Percentiles rank a stretch among this genome's conserved stretches.
Conservation (phyloP, 345 rosid genomes). For the Eucalyptus tenuipes region DNA sequence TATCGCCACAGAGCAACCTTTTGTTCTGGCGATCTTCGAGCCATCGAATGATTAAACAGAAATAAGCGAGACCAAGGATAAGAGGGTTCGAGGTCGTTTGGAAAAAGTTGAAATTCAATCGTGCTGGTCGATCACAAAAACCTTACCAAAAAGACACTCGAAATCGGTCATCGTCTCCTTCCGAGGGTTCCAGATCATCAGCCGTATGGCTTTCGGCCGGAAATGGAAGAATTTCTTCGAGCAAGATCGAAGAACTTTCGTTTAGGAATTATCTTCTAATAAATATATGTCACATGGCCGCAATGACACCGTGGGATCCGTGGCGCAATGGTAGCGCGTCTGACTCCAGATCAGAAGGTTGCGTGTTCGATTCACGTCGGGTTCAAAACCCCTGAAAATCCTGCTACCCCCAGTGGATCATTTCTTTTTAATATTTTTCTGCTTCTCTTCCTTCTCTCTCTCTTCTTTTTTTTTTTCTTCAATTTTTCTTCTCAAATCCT, state of each 20-base stretch:
- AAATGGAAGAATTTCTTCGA: not conserved
- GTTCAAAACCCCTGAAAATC: conserved; percentile 25
- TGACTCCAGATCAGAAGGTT: conserved; percentile 99
- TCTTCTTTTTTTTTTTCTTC: not conserved
- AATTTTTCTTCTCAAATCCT: not conserved
- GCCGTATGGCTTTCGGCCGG: not conserved
- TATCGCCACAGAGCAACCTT: not conserved
- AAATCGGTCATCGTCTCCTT: not conserved
- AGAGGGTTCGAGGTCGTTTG: not conserved
- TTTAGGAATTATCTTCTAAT: fast-evolving
- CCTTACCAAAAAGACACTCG: not conserved
- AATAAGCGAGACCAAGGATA: not conserved
- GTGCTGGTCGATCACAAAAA: not conserved
- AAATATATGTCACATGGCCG: fast-evolving
- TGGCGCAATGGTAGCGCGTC: conserved; percentile 99
- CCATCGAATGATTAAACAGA: not conserved
- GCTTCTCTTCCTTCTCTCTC: not conserved
- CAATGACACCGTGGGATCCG: conserved; percentile 24
- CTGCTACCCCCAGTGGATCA: not conserved
- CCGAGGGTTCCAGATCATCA: not conserved
- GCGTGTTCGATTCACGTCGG: conserved; percentile 94
- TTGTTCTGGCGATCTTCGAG: not conserved
- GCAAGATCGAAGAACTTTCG: not conserved
- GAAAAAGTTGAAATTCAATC: not conserved
- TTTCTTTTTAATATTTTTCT: no score